phyloP scores from a whole-genome alignment of 139 green algal genomes.

The Tetraselmis striata region DNA sequence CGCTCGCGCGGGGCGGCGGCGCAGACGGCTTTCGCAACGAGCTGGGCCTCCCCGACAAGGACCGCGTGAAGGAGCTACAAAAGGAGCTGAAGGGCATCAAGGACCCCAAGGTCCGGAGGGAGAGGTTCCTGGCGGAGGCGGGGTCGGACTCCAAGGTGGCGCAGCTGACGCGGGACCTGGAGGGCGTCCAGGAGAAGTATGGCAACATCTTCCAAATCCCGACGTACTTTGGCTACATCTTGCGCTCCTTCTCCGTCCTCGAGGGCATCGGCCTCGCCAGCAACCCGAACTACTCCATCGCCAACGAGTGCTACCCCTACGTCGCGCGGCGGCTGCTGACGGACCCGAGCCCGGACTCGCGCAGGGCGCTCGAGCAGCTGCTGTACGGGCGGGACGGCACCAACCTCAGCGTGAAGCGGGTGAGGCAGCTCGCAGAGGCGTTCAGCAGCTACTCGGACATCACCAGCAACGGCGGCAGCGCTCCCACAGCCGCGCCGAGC shows the following conservation, averaged over 20 bases:
- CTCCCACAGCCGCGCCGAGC: too few species aligned
- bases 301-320: too few species aligned
- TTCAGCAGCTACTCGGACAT: too few species aligned
- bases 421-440: too few species aligned
- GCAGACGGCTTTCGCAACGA: constrained; percentile 22
- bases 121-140: constrained; percentile 22
- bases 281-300: too few species aligned
- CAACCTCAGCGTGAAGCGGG: too few species aligned
- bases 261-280: too few species aligned
- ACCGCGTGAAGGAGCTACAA: constrained; percentile 22
- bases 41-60: constrained; percentile 19
- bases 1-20: constrained; percentile 19
- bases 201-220: constrained; percentile 40
- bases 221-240: too few species aligned
- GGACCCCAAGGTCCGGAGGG: constrained; percentile 16
- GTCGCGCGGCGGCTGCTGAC: too few species aligned
- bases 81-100: constrained; percentile 26
- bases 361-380: constrained; percentile 19
- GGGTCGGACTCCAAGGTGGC: constrained; percentile 9
- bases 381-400: constrained; percentile 17
- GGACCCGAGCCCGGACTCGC: constrained; percentile 15
- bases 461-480: too few species aligned
- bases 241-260: too few species aligned
- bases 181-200: constrained; percentile 26
- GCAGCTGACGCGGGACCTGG: constrained; percentile 19